phyloP scores from a whole-genome alignment of 805 yeast species.

The Lipomyces yamanashiensis region DNA sequence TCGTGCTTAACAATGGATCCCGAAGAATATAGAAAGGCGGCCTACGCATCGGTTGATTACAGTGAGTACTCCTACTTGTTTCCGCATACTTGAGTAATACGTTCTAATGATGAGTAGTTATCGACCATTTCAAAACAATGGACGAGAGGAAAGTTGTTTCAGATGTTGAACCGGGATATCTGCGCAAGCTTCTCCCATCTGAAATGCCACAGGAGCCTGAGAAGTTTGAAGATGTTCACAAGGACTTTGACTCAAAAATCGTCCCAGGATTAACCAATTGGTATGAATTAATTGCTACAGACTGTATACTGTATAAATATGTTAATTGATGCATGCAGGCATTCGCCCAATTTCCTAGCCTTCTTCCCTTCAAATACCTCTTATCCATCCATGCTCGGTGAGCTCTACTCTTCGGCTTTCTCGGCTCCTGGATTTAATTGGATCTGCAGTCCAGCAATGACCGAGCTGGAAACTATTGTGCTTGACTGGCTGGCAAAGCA shows the following conservation, averaged over 20 bases:
- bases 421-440: constrained; percentile 40
- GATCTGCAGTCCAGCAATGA: constrained; percentile 40
- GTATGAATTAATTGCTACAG: constrained; percentile 7
- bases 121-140: constrained; percentile 34
- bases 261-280: constrained; percentile 39
- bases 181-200: constrained; percentile 31
- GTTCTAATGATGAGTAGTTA: constrained; percentile 13
- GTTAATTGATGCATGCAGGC: constrained; percentile 22
- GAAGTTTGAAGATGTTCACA: constrained; percentile 33
- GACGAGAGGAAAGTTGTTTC: constrained; percentile 29
- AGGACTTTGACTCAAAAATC: constrained; percentile 33
- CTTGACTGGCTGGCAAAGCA: constrained; percentile 40
- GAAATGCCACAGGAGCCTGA: constrained; percentile 37
- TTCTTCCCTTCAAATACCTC: constrained; percentile 39
- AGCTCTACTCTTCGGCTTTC: constrained; percentile 38
- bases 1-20: constrained; percentile 29
- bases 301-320: background rate
- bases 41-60: constrained; percentile 37
- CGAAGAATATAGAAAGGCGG: constrained; percentile 38
- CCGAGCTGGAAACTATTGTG: constrained; percentile 40
- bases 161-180: constrained; percentile 38
- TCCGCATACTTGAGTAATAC: too few relatives aligned
- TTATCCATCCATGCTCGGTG: constrained; percentile 39
- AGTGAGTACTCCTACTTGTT: constrained; percentile 15
- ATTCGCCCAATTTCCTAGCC: constrained; percentile 39